Evolutionary conservation across 2,329 filamentous ascomycete genomes (phyloP), one percentile per base, ranked within the genome.

Genomic region (Oidium heveae): DNA sequence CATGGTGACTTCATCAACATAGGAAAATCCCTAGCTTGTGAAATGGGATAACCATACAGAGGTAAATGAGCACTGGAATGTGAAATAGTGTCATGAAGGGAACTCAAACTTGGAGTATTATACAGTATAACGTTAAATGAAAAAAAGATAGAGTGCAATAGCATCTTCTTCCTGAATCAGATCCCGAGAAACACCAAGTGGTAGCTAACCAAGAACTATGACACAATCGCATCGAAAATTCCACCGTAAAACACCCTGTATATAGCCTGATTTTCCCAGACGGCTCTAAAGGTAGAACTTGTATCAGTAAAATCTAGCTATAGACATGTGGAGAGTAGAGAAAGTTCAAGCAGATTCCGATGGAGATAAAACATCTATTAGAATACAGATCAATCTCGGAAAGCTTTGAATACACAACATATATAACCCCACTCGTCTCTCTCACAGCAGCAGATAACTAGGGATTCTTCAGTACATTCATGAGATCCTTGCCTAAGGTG

Each of bases 71-170:
- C 32, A 36, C 32, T 32, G 16, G 9, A 28, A 15, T 28, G 34
- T 4, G 36, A 24, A 12, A 53, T 53, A 36, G 7, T 12, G 3
- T n/a, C 12, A 53, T 53, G 36, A 53, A 53, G 36, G 36, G 18
- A 8, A 43, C 51, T 9, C 1, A 24, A 2, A 43, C 7, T 7
- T 9, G 41, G 4, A 28, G 15, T 18, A 53, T 54, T 15, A 24
- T 36, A 47, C 52, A 54, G 43, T 47, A 47, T 18, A 54, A 54
- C 52, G 41, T 47, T 15, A 54, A 47, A 12, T 33, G n/a, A 12
- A 47, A 41, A 12, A 46, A 47, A 36, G 36, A 54, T 18, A 47
- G 15, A 54, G 43, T 54, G 2, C 41, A 53, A 28, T 36, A 53
- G 4, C 51, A 53, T n/a, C 34, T 53, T 36, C 34, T 43, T 28